Conservation (phyloP, 2,329 filamentous ascomycete species). For the Exserohilum turcica region DNA sequence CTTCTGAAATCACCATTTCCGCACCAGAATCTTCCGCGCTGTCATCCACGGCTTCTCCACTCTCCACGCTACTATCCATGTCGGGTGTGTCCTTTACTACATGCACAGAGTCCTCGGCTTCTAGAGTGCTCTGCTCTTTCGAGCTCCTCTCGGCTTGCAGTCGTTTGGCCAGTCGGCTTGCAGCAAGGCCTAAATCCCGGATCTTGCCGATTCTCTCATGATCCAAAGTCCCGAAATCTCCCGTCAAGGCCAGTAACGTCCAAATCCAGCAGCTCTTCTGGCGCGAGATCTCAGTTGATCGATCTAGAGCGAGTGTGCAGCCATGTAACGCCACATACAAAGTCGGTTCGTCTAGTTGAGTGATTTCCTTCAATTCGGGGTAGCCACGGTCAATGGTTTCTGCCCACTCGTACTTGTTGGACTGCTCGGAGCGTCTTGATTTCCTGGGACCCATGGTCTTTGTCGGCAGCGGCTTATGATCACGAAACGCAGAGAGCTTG, state of each 20-base stretch:
- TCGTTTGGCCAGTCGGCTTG: slow-evolving; percentile 62
- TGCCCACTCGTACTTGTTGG: slow-evolving; percentile 46
- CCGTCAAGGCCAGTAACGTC: slow-evolving; percentile 76
- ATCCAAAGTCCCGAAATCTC: slow-evolving; percentile 74
- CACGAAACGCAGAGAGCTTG: slow-evolving; percentile 61
- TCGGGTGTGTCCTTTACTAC: background rate
- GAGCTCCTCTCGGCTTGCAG: slow-evolving; percentile 14
- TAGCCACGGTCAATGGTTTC: slow-evolving; percentile 33
- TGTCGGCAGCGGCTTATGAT: background rate
- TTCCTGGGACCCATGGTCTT: background rate
- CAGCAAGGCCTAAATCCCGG: slow-evolving; percentile 78
- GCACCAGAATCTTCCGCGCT: slow-evolving; percentile 16
- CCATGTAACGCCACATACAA: slow-evolving; percentile 69
- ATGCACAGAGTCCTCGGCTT: background rate
- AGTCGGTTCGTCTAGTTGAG: slow-evolving; percentile 65
- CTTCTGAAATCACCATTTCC: slow-evolving; percentile 31
- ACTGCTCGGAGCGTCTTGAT: slow-evolving; percentile 21
- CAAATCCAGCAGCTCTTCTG: slow-evolving; percentile 83
- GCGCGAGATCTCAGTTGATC: slow-evolving; percentile 63
- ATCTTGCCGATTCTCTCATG: slow-evolving; percentile 77
- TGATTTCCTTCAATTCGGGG: slow-evolving; percentile 58
- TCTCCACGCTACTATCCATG: background rate
- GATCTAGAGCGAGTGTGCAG: slow-evolving; percentile 66
- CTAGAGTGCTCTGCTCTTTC: background rate
- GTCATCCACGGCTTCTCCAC: background rate